Conservation (phyloP, 164 flowering plant genomes). For the Stephania japonica region DNA sequence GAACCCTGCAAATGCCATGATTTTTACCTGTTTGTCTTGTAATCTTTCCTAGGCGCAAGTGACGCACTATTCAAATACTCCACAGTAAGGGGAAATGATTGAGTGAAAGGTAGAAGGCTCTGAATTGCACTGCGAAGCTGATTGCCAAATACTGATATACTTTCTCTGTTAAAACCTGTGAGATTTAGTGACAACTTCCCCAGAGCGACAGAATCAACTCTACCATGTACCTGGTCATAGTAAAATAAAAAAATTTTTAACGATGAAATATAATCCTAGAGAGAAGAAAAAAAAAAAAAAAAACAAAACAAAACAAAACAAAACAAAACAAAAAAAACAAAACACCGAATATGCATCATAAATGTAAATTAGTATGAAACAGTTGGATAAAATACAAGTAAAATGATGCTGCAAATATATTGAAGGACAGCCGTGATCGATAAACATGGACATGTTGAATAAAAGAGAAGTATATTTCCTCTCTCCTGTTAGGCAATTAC, state of each 20-base stretch:
- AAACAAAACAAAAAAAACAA: background rate
- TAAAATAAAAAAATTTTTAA: background rate
- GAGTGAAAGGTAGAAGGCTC: constrained; percentile 66
- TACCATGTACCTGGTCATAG: constrained; percentile 65
- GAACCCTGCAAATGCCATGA: background rate
- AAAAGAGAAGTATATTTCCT: background rate
- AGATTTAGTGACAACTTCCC: constrained; percentile 91
- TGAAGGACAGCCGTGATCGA: background rate
- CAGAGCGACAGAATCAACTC: constrained; percentile 64
- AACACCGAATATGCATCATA: background rate
- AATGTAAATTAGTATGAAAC: too few species aligned
- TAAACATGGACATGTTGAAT: background rate
- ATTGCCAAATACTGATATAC: constrained; percentile 50
- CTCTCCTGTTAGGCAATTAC: constrained; percentile 23
- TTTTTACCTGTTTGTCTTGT: constrained; percentile 59
- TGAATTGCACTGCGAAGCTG: constrained; percentile 38
- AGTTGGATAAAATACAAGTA: too few species aligned
- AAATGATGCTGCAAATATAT: too few species aligned
- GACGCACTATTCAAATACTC: constrained; percentile 69
- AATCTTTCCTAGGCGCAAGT: constrained; percentile 79
- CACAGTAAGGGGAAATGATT: constrained; percentile 55
- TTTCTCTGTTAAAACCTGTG: constrained; percentile 60
- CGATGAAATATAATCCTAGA: background rate
- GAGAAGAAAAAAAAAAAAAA: background rate
- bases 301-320: too few species aligned